Evolutionary conservation across 148 eudicot species (phyloP), one percentile per base, ranked within the genome.

Genomic region (Camellia lanceoleosa): DNA sequence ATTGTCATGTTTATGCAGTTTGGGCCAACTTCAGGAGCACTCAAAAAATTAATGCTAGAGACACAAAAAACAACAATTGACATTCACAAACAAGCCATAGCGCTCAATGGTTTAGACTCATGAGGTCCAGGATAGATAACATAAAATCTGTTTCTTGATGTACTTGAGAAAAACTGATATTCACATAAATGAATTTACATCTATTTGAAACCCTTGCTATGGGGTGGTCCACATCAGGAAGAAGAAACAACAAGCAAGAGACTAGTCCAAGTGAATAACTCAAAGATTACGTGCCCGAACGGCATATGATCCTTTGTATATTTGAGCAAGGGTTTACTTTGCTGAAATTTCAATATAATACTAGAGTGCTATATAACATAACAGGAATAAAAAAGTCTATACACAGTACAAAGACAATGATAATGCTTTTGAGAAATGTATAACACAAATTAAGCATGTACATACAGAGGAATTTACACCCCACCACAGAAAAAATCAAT

Each of bases 401-500:
- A n/a, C 5, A 54, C 51, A 38, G 46, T 38, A 65, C 5, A 49
- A 30, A 30, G 6, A 77, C 8, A 16, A 47, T 12, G 43, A 30
- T 9, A 44, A 62, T 63, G 70, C 19, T 47, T 46, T 38, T 74
- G 55, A 23, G 30, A 10, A 41, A 55, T 54, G 30, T 42, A 18
- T 41, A 67, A 66, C 12, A 55, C n/a, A 41, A 52, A 30, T 13
- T 52, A 67, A 69, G 3, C 18, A 19, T 11, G 49, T 9, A 52
- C 13, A 78, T 38, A 78, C 51, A 30, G 63, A 52, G 51, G 68
- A 78, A 38, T 49, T 78, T 78, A 55, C 64, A 68, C 41, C 41
- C 69, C 65, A 54, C 38, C 43, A 30, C 5, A 30, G 16, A 52
- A 19, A 16, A 3, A 15, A 78, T 30, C 38, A 30, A 30, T 1